phyloP scores from a whole-genome alignment of 805 yeast species.

The Yarrowia divulgata region DNA sequence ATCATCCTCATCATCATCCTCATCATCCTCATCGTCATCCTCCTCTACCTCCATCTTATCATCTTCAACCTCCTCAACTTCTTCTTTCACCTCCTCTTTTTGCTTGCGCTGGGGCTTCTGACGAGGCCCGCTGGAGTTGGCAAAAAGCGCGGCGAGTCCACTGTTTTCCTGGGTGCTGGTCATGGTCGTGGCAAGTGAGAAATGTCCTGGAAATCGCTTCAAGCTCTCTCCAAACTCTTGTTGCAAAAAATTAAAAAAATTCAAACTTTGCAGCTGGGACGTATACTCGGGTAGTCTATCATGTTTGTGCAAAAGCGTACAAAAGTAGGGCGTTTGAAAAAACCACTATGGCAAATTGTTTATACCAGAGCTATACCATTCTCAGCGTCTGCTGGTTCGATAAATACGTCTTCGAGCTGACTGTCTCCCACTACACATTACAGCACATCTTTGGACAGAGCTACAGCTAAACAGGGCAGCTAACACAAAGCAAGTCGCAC shows the following conservation, averaged over 20 bases:
- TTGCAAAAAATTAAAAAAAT: neutral
- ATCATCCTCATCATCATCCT: conserved; percentile 24
- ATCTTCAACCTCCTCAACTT: neutral
- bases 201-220: too few relatives aligned
- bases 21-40: neutral
- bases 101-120: conserved; percentile 22
- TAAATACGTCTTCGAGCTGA: too few relatives aligned
- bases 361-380: too few relatives aligned
- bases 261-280: conserved; percentile 15
- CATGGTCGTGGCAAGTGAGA: neutral
- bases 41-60: neutral
- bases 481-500: too few relatives aligned
- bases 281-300: too few relatives aligned
- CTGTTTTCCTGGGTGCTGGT: conserved; percentile 22
- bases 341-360: too few relatives aligned
- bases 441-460: too few relatives aligned
- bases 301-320: too few relatives aligned
- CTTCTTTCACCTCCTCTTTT: neutral
- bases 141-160: conserved; percentile 35
- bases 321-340: too few relatives aligned
- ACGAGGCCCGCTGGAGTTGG: conserved; percentile 29
- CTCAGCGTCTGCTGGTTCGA: too few relatives aligned
- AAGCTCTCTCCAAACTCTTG: neutral
- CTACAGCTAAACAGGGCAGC: too few relatives aligned
- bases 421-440: too few relatives aligned